Percentiles rank a stretch among this genome's conserved stretches.
phyloP scores from a whole-genome alignment of 768 basidiomycete species.

The Calocera viscosa region DNA sequence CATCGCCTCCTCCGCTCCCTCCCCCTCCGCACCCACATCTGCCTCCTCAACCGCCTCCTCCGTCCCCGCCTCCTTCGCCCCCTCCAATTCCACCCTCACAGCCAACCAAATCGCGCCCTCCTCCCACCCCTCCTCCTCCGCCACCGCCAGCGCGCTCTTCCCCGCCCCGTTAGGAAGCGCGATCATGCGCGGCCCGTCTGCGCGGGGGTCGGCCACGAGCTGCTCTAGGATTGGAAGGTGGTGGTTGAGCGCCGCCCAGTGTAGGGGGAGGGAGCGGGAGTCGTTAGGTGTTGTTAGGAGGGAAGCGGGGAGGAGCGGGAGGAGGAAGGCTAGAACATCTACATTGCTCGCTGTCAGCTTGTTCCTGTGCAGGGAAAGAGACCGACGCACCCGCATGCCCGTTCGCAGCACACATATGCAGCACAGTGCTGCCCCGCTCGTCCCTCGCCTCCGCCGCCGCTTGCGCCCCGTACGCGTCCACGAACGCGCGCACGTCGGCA shows the following conservation, averaged over 20 bases:
- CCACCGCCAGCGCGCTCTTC: constrained; percentile 66
- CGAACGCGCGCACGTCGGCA: constrained; percentile 58
- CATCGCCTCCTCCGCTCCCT: constrained; percentile 13
- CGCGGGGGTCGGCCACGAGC: constrained; percentile 37
- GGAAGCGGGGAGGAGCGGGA: constrained; percentile 44
- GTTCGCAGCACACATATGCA: constrained; percentile 84
- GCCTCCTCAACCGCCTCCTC: constrained; percentile 25
- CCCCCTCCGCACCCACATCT: constrained; percentile 14
- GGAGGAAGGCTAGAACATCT: constrained; percentile 68
- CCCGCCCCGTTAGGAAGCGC: constrained; percentile 65
- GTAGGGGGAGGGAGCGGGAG: constrained; percentile 69
- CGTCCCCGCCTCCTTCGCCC: constrained; percentile 23
- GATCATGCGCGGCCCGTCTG: constrained; percentile 55
- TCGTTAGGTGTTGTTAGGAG: constrained; percentile 52
- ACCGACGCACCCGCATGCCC: constrained; percentile 61
- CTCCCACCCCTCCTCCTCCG: constrained; percentile 66
- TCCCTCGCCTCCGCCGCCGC: constrained; percentile 42
- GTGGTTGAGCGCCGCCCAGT: constrained; percentile 81
- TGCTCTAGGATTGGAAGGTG: constrained; percentile 52
- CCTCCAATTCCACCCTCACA: constrained; percentile 58
- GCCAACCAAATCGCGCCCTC: constrained; percentile 78
- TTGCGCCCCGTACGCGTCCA: constrained; percentile 41
- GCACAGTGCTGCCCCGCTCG: constrained; percentile 60
- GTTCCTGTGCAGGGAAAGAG: not conserved
- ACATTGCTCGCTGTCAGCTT: constrained; percentile 12